Evolutionary conservation across 2,329 filamentous ascomycete species (phyloP), one percentile per base, ranked within the genome.

Genomic region (Hymenoscyphus scutula): DNA sequence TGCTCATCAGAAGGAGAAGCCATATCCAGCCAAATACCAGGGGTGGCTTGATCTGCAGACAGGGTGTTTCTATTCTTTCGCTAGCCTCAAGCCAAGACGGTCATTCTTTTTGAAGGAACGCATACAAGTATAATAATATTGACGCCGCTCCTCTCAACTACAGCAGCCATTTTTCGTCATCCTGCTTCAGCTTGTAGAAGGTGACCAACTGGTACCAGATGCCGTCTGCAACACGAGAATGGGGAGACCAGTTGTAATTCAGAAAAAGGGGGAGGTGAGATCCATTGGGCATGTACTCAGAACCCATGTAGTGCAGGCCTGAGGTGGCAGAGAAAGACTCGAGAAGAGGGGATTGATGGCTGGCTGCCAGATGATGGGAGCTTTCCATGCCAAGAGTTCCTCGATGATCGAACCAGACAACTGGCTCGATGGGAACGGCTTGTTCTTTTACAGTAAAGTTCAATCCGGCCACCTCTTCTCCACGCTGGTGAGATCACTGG

Each of bases 191-290:
- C 45, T 51, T 51, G 45, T 51, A 51, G 45, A 48, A 48, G 45
- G 45, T 51, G 45, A 51, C 45, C 45, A 51, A 23, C 23, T 51
- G 19, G 45, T 51, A 32, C 51, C 51, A 32, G 29, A 54, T 54
- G 51, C 25, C 27, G 51, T 19, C 51, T 54, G 53, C 53, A 32
- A 54, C 53, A 54, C 53, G 53, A 54, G 53, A 54, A 54, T 51
- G 27, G 29, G 13, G 25, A 30, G 27, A 54, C 53, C 53, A 54
- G 25, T 54, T 32, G 53, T 32, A 30, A 29, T 54, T 54, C 25
- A 54, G 25, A 19, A 51, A 51, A 51, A 51, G 19, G 45, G 19
- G 23, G 45, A 51, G 19, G 45, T 23, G 23, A 51, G 19, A 51
- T 5, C 45, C 19, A 51, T 51, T 51, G 45, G 45, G 25, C 45